Evolutionary conservation across 2,329 filamentous ascomycete species (phyloP).

Genomic region (Aspergillus texensis): DNA sequence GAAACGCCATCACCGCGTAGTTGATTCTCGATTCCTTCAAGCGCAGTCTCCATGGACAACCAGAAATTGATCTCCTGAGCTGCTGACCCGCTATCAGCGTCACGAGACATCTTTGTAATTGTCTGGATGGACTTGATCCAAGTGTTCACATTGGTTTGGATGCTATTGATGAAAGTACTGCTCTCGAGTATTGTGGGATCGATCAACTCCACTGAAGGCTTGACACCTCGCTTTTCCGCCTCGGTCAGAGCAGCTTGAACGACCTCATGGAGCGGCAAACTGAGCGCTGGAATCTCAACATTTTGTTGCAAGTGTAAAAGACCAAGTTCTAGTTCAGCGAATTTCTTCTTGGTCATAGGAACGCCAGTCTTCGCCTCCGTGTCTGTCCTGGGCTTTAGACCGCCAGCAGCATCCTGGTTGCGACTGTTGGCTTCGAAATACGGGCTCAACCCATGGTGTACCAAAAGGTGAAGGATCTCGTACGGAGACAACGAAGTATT

Average conservation of each 20-base stretch:
- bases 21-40: slow-evolving; percentile 90
- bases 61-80: slow-evolving; percentile 99
- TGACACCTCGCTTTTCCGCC: slow-evolving; percentile 66
- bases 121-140: slow-evolving; percentile 99
- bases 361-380: slow-evolving; percentile 92
- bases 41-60: slow-evolving; percentile 91
- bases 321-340: slow-evolving; percentile 90
- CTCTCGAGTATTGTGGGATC: slow-evolving; percentile 77
- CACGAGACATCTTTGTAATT: slow-evolving; percentile 91
- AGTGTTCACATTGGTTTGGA: slow-evolving; percentile 90
- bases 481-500: slow-evolving; percentile 78
- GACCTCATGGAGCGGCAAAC: slow-evolving; percentile 82
- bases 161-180: slow-evolving; percentile 87
- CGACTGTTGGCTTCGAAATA: slow-evolving; percentile 98
- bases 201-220: slow-evolving; percentile 77
- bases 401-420: slow-evolving; percentile 68
- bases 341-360: slow-evolving; percentile 94
- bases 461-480: slow-evolving; percentile 86
- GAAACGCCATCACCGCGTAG: slow-evolving; percentile 84
- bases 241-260: slow-evolving; percentile 85
- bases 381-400: slow-evolving; percentile 73
- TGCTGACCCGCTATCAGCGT: slow-evolving; percentile 75
- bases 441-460: slow-evolving; percentile 88
- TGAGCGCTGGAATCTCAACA: slow-evolving; percentile 92
- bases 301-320: slow-evolving; percentile 94